These are phyloP conservation scores for Pinus tabuliformis DNA, from an alignment of 75 land plant species.

Conservation along the genomic window DNA sequence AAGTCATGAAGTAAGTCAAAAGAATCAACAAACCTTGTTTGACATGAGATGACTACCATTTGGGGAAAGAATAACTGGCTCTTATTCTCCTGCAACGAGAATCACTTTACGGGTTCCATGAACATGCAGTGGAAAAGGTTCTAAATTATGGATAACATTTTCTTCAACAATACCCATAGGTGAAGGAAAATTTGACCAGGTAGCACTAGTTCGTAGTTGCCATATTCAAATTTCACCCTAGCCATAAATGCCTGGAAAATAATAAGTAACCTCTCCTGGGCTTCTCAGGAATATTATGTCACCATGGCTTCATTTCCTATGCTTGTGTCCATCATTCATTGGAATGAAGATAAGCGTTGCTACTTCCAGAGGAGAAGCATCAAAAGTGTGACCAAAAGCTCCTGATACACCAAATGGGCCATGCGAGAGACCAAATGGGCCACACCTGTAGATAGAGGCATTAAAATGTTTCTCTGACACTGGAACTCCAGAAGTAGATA, in stretches of 20 bases:
- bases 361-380: conserved; percentile 65
- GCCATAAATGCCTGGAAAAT: conserved; percentile 65
- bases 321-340: conserved; percentile 69
- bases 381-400: conserved; percentile 47
- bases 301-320: conserved; percentile 90
- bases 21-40: no score
- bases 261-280: no score
- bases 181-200: conserved; percentile 84
- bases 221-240: conserved; percentile 79
- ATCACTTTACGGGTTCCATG: conserved; percentile 60
- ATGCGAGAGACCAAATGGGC: conserved; percentile 60
- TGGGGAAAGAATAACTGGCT: conserved; percentile 80
- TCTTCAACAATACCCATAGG: conserved; percentile 62
- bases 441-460: conserved; percentile 86
- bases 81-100: conserved; percentile 84
- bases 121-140: conserved; percentile 54
- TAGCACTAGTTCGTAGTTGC: conserved; percentile 82
- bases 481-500: conserved; percentile 96
- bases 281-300: no score
- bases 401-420: no score
- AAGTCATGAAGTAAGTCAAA: no score
- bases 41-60: conserved; percentile 55
- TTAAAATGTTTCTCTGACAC: conserved; percentile 90
- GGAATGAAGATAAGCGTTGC: conserved; percentile 80
- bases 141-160: conserved; percentile 66